These are phyloP conservation scores for Tephrocybe sp. DNA, from an alignment of 768 basidiomycete species.

Conservation along the genomic window DNA sequence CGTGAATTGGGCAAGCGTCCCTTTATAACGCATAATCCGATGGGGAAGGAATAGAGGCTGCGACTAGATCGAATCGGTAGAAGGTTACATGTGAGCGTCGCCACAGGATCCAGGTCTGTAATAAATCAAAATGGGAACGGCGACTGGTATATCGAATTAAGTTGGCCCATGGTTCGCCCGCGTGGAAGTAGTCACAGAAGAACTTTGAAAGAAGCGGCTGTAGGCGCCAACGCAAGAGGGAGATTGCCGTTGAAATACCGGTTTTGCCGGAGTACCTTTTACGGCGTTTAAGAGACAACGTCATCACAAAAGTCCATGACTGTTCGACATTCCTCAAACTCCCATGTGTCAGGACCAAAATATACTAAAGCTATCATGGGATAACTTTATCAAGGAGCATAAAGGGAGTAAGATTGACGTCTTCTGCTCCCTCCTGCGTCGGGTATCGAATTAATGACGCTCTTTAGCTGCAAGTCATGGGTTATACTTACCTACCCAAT, in stretches of 20 bases:
- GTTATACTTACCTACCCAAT: background rate
- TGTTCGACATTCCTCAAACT: background rate
- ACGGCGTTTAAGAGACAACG: background rate
- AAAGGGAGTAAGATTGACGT: slow-evolving; percentile 3
- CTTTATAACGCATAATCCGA: slow-evolving; percentile 8
- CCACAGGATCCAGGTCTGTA: background rate
- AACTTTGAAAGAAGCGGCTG: background rate
- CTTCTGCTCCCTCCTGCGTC: slow-evolving; percentile 8
- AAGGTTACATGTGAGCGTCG: background rate
- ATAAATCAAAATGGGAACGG: slow-evolving; percentile 4
- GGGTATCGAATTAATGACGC: background rate
- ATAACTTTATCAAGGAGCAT: background rate
- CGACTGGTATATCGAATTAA: slow-evolving; percentile 3
- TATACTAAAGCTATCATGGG: background rate
- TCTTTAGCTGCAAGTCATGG: slow-evolving; percentile 3
- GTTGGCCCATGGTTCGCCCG: slow-evolving; percentile 7
- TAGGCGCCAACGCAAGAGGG: background rate
- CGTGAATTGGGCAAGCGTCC: background rate
- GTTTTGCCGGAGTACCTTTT: background rate
- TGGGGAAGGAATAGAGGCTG: slow-evolving; percentile 7
- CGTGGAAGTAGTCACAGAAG: slow-evolving; percentile 9
- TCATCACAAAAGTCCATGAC: background rate
- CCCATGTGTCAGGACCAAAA: background rate
- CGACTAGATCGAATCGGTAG: slow-evolving; percentile 3
- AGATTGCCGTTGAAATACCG: slow-evolving; percentile 8